Evolutionary conservation across 768 basidiomycete species (phyloP).

Genomic region (Lentinula boryana): DNA sequence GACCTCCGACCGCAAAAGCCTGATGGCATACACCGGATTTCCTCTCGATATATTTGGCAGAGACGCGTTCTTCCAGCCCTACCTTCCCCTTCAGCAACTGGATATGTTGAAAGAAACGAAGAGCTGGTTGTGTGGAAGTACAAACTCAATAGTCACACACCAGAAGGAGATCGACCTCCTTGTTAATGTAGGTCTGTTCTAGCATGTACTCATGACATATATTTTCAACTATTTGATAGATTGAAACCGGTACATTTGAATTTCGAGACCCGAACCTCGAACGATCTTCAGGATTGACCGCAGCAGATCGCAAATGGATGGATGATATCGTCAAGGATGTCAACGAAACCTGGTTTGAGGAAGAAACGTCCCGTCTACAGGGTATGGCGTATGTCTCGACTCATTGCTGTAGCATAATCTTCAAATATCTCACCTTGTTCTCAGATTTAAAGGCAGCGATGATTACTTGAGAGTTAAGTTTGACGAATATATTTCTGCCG

Average conservation of each 20-base stretch:
- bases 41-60: slow-evolving; percentile 92
- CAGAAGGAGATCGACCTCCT: slow-evolving; percentile 89
- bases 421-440: slow-evolving; percentile 2
- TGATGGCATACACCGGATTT: slow-evolving; percentile 90
- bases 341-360: slow-evolving; percentile 71
- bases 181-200: slow-evolving; percentile 60
- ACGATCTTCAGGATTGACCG: slow-evolving; percentile 69
- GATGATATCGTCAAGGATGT: slow-evolving; percentile 89
- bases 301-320: slow-evolving; percentile 97
- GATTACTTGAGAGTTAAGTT: slow-evolving; percentile 93
- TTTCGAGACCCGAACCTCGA: slow-evolving; percentile 82
- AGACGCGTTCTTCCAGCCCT: slow-evolving; percentile 97
- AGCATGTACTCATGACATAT: neutral
- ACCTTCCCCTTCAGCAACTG: slow-evolving; percentile 91
- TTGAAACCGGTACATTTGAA: slow-evolving; percentile 82
- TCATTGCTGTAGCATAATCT: neutral
- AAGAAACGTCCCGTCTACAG: slow-evolving; percentile 40
- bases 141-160: slow-evolving; percentile 91
- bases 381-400: slow-evolving; percentile 54
- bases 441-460: slow-evolving; percentile 92
- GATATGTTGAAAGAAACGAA: slow-evolving; percentile 76
- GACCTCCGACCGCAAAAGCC: slow-evolving; percentile 86
- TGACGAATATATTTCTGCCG: slow-evolving; percentile 90
- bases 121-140: slow-evolving; percentile 92
- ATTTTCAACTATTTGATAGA: slow-evolving; percentile 34